Conservation (phyloP, 1,139 yeast genomes). For the Meyerozyma smithsonii region DNA sequence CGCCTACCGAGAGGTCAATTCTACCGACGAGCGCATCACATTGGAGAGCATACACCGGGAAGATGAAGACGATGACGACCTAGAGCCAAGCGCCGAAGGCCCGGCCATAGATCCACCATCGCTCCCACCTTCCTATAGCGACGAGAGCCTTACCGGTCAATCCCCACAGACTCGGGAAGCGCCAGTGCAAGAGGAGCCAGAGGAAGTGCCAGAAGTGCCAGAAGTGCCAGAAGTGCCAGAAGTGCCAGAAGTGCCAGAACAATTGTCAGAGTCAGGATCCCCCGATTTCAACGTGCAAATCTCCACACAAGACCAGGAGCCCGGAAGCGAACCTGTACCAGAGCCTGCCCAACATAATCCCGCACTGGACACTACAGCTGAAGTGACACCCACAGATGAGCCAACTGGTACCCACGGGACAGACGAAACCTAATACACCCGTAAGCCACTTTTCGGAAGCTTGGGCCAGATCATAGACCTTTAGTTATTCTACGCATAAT, state of each 20-base stretch:
- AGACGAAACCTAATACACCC: too few species aligned
- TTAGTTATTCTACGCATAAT: too few species aligned
- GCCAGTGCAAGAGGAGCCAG: conserved; percentile 3
- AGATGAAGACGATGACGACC: background rate
- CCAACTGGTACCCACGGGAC: too few species aligned
- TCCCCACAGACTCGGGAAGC: background rate
- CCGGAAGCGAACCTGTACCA: too few species aligned
- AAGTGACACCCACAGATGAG: too few species aligned
- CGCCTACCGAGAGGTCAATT: conserved; percentile 33
- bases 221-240: background rate
- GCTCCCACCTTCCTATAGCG: background rate
- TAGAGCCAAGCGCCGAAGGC: background rate
- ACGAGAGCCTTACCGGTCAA: background rate
- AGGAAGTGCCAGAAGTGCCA: background rate
- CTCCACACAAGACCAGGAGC: too few species aligned
- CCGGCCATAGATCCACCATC: background rate
- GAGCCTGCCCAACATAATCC: too few species aligned
- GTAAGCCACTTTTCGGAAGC: too few species aligned
- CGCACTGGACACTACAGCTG: too few species aligned
- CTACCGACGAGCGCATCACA: conserved; percentile 38
- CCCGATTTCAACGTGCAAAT: too few species aligned
- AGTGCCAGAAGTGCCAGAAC: background rate
- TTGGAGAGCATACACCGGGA: conserved; percentile 25
- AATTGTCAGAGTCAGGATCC: too few species aligned
- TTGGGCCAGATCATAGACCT: too few species aligned